Evolutionary conservation across 306 rosid genomes (phyloP).

Genomic region (Prunus dulcis): DNA sequence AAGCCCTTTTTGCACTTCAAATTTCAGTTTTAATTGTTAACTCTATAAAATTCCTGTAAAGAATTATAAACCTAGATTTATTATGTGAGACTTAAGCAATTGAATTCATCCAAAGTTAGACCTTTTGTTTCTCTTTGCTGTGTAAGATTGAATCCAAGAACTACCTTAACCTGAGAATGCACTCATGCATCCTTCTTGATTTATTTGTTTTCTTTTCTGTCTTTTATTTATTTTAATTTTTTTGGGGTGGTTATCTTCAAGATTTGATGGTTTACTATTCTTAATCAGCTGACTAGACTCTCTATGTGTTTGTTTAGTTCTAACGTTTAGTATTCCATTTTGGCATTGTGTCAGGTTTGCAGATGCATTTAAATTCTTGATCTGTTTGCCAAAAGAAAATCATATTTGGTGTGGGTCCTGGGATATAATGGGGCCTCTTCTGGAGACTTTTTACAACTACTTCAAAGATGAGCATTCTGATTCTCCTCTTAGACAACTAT

Average conservation of each 20-base stretch:
- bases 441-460: constrained; percentile 93
- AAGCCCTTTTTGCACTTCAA: neutral
- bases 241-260: neutral
- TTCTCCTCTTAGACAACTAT: constrained; percentile 76
- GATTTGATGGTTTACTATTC: neutral
- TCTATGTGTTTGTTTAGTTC: neutral
- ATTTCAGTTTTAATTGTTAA: neutral
- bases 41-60: neutral
- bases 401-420: constrained; percentile 91
- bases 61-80: neutral
- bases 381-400: constrained; percentile 55
- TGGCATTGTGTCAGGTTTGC: constrained; percentile 61
- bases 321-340: neutral
- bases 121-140: neutral
- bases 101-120: neutral
- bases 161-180: neutral
- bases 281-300: neutral
- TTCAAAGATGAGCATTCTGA: constrained; percentile 63
- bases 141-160: neutral
- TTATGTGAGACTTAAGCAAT: neutral
- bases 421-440: constrained; percentile 91
- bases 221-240: too few relatives aligned
- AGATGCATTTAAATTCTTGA: constrained; percentile 69
- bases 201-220: neutral
- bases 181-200: neutral